These are phyloP conservation scores for Pulveroboletus frians DNA, from an alignment of 768 basidiomycete genomes.

Conservation along the genomic window DNA sequence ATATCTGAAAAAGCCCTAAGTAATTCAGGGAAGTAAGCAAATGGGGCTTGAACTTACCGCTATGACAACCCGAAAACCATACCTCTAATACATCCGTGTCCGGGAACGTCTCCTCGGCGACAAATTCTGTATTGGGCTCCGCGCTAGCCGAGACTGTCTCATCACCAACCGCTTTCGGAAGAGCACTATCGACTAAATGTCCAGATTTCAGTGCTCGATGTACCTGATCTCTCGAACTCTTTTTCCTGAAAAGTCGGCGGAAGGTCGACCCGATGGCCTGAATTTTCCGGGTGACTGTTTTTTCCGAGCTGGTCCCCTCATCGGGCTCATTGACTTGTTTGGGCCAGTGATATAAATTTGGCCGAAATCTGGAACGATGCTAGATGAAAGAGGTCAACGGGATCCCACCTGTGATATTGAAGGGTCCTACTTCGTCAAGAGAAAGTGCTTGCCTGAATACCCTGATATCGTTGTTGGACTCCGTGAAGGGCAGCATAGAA, in stretches of 20 bases:
- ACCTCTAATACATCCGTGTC: slow-evolving; percentile 63
- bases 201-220: not conserved
- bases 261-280: not conserved
- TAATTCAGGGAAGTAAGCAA: not conserved
- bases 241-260: not conserved
- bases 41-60: slow-evolving; percentile 40
- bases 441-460: slow-evolving; percentile 74
- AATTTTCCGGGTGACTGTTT: not conserved
- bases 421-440: slow-evolving; percentile 59
- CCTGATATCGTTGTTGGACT: slow-evolving; percentile 56
- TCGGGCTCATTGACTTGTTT: slow-evolving; percentile 27
- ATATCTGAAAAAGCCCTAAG: slow-evolving; percentile 43
- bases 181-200: not conserved
- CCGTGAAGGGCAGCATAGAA: slow-evolving; percentile 61
- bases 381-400: slow-evolving; percentile 25
- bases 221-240: not conserved
- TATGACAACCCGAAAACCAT: slow-evolving; percentile 75
- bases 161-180: not conserved
- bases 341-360: slow-evolving; percentile 54
- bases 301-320: not conserved
- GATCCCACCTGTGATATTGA: not conserved
- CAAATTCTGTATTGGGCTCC: not conserved
- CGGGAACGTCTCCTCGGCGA: not conserved
- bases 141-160: not conserved
- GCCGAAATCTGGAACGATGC: slow-evolving; percentile 63